Percentiles rank a stretch among this genome's conserved stretches.
Conservation (phyloP, 495 filamentous ascomycete species). For the Cercophora samala region DNA sequence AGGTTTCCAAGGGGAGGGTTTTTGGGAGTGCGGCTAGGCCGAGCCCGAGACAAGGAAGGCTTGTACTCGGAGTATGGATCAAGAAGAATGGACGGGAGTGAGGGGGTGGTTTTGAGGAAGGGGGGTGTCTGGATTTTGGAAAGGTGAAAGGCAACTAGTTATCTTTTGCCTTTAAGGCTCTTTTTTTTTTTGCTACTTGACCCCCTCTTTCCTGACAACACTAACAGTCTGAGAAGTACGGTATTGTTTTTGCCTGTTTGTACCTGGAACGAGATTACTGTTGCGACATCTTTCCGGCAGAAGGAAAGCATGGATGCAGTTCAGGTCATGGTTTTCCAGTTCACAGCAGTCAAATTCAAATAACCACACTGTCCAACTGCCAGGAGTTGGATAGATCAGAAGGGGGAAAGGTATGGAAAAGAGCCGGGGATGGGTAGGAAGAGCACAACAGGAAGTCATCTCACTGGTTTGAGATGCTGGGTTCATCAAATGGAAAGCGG, state of each 20-base stretch:
- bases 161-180: slow-evolving; percentile 10
- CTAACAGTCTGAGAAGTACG: background rate
- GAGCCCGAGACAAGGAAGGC: background rate
- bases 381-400: background rate
- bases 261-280: slow-evolving; percentile 26
- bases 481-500: no score
- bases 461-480: background rate
- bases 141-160: slow-evolving; percentile 17
- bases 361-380: background rate
- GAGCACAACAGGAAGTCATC: background rate
- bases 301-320: slow-evolving; percentile 24
- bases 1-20: slow-evolving; percentile 12
- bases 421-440: no score
- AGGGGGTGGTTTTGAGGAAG: background rate
- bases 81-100: slow-evolving; percentile 3
- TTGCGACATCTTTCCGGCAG: slow-evolving; percentile 17
- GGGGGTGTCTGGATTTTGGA: slow-evolving; percentile 6
- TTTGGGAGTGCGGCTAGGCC: background rate
- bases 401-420: background rate
- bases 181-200: background rate
- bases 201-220: no score
- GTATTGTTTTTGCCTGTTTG: background rate
- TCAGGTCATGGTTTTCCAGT: slow-evolving; percentile 37
- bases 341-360: background rate
- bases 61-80: slow-evolving; percentile 11